These are phyloP conservation scores for Eutypella sp. DNA, from an alignment of 2,329 filamentous ascomycete species.

Conservation along the genomic window DNA sequence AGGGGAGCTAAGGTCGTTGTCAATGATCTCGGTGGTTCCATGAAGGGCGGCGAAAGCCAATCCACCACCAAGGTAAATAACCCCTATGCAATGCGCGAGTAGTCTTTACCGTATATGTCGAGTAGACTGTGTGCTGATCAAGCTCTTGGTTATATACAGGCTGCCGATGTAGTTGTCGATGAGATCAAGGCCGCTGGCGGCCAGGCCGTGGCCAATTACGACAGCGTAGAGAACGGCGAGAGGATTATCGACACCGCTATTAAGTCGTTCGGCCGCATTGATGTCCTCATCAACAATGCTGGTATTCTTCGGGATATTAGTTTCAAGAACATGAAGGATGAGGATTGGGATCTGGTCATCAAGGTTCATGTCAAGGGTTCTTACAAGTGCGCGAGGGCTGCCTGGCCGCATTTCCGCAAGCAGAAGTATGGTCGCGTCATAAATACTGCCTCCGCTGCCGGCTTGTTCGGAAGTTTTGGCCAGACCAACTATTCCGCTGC, in stretches of 20 bases:
- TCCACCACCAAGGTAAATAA: conserved; percentile 70
- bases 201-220: conserved; percentile 96
- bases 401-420: conserved; percentile 97
- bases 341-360: conserved; percentile 94
- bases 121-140: no score
- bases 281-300: conserved; percentile 96
- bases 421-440: conserved; percentile 97
- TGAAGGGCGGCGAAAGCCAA: conserved; percentile 87
- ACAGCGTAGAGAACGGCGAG: conserved; percentile 88
- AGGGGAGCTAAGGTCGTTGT: conserved; percentile 93
- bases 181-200: conserved; percentile 84
- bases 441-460: conserved; percentile 94
- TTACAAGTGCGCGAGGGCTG: conserved; percentile 92
- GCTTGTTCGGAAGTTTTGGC: conserved; percentile 91
- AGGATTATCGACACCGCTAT: conserved; percentile 89
- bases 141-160: conserved; percentile 41
- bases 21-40: conserved; percentile 89
- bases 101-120: no score
- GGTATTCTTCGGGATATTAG: conserved; percentile 91
- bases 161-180: conserved; percentile 76
- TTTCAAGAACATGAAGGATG: conserved; percentile 98
- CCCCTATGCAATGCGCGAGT: background rate
- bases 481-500: conserved; percentile 97
- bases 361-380: conserved; percentile 88
- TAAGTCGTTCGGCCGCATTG: conserved; percentile 76